phyloP scores from a whole-genome alignment of 2,329 filamentous ascomycete genomes.

The Arthrobotrys iridis region DNA sequence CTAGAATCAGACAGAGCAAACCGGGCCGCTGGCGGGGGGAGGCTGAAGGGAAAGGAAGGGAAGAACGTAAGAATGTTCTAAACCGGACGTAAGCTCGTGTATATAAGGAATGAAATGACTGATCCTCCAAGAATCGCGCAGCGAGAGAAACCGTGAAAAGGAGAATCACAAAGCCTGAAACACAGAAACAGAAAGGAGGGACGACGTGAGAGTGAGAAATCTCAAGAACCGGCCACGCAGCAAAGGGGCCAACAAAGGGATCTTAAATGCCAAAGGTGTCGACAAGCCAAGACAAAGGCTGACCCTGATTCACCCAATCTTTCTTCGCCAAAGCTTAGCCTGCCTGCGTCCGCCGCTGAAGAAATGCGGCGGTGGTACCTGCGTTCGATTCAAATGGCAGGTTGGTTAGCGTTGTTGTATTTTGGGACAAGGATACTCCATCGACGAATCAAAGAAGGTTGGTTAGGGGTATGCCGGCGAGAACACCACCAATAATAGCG shows the following conservation, averaged over 20 bases:
- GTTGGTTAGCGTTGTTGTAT: constrained; percentile 5
- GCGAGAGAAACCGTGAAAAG: constrained; percentile 13
- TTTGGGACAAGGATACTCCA: not conserved
- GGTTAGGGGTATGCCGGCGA: constrained; percentile 12
- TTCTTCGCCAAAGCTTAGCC: constrained; percentile 35
- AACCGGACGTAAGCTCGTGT: constrained; percentile 19
- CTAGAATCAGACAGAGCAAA: constrained; percentile 19
- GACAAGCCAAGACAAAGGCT: constrained; percentile 20
- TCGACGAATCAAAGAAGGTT: constrained; percentile 25
- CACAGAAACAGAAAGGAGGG: constrained; percentile 37
- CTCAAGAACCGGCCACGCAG: not conserved
- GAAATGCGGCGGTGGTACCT: constrained; percentile 18
- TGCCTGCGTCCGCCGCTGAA: not conserved
- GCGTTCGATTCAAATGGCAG: constrained; percentile 3
- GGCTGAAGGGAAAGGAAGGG: constrained; percentile 24
- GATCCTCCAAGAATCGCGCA: constrained; percentile 37
- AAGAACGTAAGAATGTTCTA: constrained; percentile 48
- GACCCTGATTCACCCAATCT: constrained; percentile 53
- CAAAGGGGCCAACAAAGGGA: constrained; percentile 33
- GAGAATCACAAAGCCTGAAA: constrained; percentile 26
- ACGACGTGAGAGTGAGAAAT: constrained; percentile 24
- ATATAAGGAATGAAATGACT: constrained; percentile 44
- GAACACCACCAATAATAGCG: constrained; percentile 39
- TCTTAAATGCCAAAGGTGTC: constrained; percentile 37
- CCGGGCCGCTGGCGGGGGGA: not conserved